Base-by-base conservation (phyloP, 139 green algal species). In the Tetraselmis chui region DNA sequence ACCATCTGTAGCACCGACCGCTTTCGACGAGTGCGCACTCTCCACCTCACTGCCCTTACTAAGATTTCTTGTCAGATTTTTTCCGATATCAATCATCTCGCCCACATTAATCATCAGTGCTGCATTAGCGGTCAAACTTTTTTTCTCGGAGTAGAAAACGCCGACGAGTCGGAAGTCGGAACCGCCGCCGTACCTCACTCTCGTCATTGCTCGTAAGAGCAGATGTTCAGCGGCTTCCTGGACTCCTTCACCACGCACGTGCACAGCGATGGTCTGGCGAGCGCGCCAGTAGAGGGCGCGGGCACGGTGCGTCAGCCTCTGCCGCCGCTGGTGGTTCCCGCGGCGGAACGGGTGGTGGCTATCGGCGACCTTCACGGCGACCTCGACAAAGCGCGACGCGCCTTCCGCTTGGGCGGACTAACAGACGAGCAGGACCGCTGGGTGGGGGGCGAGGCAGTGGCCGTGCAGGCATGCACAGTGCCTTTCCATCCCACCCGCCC, bases 351-450 rank as follows among this genome's bases (percentile, higher is more conserved):
- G 1, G 23, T 95, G 31, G 85, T 97, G 0, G 92, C 95, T 0
- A 92, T 99, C 23, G 96, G 96, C 26, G 96, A 99, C 84, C 32
- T 99, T 23, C 96, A 99, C 85, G 96, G 96, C 1, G 96, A 99
- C 85, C 81, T 97, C 29, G n/a, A 81, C 25, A 97, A 99, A 87
- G 86, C 94, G 1, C 78, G 86, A 0, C 83, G 89, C 0, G 94
- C 94, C 0, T 92, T 98, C 32, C 75, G 78, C 11, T 31, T 97
- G 11, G 95, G 92, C 2, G 94, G 94, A 1, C 81, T 99, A 0
- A 89, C 94, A 0, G 89, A 94, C 30, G 82, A 93, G 18, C 59
- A 92, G 22, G 91, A 91, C 23, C 76, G 79, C 1, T 98, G 95
- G 95, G 80, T 76, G 2, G 95, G 93, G 1, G 95, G 95, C 30